Evolutionary conservation across 1,284 basidiomycete genomes (phyloP).

Genomic region (Irpex sp.): DNA sequence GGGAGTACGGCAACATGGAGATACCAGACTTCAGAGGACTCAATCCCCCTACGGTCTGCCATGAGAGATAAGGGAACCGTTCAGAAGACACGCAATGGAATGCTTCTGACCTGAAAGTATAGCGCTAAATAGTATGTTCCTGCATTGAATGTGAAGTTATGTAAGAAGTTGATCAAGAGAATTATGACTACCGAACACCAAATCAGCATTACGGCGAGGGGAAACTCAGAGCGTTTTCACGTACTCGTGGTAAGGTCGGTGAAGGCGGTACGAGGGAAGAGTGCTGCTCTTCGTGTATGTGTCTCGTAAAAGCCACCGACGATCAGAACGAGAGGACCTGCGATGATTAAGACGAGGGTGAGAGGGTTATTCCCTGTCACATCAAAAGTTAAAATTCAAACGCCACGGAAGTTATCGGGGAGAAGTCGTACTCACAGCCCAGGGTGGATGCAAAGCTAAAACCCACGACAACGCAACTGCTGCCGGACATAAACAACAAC

Average conservation of each 20-base stretch:
- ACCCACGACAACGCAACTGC: constrained; percentile 68
- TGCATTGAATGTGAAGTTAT: constrained; percentile 76
- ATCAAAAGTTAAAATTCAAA: constrained; percentile 10
- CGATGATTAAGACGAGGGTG: constrained; percentile 56
- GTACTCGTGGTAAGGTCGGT: constrained; percentile 55
- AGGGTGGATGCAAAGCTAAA: constrained; percentile 67
- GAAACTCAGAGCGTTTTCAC: constrained; percentile 19
- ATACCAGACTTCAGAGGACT: constrained; percentile 67
- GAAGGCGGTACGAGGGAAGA: constrained; percentile 67
- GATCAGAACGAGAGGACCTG: constrained; percentile 51
- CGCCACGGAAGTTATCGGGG: constrained; percentile 3
- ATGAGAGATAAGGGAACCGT: constrained; percentile 9
- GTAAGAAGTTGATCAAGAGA: constrained; percentile 67
- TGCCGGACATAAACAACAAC: constrained; percentile 69
- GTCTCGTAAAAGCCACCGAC: constrained; percentile 63
- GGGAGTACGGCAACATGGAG: constrained; percentile 73
- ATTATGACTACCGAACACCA: constrained; percentile 46
- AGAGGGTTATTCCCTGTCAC: constrained; percentile 54
- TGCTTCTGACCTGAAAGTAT: constrained; percentile 63
- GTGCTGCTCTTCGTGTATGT: constrained; percentile 57
- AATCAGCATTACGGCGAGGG: constrained; percentile 20
- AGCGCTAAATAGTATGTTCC: constrained; percentile 81
- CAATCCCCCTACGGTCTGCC: constrained; percentile 61
- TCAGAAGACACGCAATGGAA: neutral
- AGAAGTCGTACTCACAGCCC: constrained; percentile 52